Evolutionary conservation across 495 filamentous ascomycete genomes (phyloP).

Genomic region (Penicillium parvum): DNA sequence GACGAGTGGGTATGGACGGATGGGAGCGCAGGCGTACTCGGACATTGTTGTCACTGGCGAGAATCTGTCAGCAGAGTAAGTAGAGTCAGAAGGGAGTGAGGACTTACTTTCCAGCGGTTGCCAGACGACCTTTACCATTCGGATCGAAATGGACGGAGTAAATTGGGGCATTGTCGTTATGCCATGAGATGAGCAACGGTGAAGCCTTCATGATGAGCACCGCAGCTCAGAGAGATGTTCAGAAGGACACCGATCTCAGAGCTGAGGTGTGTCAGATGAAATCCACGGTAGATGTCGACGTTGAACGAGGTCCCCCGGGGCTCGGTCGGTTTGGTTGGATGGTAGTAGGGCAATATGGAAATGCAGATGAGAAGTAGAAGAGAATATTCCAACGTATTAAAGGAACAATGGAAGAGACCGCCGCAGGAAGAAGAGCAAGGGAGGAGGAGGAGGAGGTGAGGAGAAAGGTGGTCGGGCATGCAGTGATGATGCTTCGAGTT

Average conservation of each 20-base stretch:
- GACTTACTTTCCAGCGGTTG: conserved; percentile 73
- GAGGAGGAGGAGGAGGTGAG: conserved; percentile 1
- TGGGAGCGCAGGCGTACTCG: conserved; percentile 56
- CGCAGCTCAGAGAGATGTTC: conserved; percentile 26
- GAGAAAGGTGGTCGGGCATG: conserved; percentile 7
- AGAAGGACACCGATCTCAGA: conserved; percentile 2
- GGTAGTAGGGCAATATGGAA: not conserved
- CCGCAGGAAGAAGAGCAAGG: not conserved
- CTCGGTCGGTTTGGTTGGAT: conserved; percentile 4
- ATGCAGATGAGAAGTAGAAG: not conserved
- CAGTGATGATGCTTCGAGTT: conserved; percentile 31
- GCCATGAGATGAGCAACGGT: conserved; percentile 91
- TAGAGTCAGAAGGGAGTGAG: not conserved
- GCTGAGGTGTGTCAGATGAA: not conserved
- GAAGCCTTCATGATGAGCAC: conserved; percentile 75
- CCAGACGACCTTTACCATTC: conserved; percentile 85
- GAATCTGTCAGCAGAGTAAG: conserved; percentile 8
- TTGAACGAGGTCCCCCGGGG: conserved; percentile 10
- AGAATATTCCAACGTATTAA: not conserved
- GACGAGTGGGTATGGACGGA: too few relatives aligned
- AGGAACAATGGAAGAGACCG: not conserved
- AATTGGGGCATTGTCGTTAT: conserved; percentile 89
- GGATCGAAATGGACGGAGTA: conserved; percentile 96
- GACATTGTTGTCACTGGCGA: conserved; percentile 82
- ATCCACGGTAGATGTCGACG: conserved; percentile 4